These are phyloP conservation scores for Saturnispora silvae DNA, from an alignment of 805 yeast species.

Conservation along the genomic window DNA sequence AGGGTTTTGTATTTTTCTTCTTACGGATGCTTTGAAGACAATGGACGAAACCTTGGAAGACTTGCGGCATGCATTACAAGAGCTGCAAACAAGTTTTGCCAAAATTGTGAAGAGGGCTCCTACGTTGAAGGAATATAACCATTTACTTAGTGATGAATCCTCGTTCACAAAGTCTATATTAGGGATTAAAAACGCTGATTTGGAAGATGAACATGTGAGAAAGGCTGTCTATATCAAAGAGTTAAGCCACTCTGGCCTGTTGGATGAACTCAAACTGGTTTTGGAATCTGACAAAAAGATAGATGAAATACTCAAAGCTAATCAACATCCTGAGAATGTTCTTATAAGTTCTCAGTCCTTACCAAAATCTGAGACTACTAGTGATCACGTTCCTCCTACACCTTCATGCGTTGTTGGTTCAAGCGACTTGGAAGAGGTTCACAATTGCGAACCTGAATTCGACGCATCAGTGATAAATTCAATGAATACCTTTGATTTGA, in stretches of 20 bases:
- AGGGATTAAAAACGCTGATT: slow-evolving; percentile 28
- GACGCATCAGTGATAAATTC: background rate
- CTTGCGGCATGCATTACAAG: slow-evolving; percentile 8
- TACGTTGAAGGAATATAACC: slow-evolving; percentile 2
- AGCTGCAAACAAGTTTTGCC: slow-evolving; percentile 3
- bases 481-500: background rate
- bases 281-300: slow-evolving; percentile 27
- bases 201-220: slow-evolving; percentile 38
- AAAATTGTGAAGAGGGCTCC: slow-evolving; percentile 12
- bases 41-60: slow-evolving; percentile 3
- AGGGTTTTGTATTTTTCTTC: no score
- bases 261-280: slow-evolving; percentile 44
- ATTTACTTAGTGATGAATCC: slow-evolving; percentile 19
- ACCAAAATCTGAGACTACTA: no score
- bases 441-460: no score
- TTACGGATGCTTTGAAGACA: no score
- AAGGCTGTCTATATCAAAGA: slow-evolving; percentile 52
- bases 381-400: no score
- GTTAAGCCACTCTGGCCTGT: slow-evolving; percentile 35
- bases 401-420: no score
- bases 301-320: background rate
- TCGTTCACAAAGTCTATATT: slow-evolving; percentile 7
- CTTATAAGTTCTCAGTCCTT: no score
- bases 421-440: no score
- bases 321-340: no score